A percentile compares a stretch with the other conserved stretches of the same genome.
phyloP scores from a whole-genome alignment of 1,139 yeast genomes.

The Pichia sp. region DNA sequence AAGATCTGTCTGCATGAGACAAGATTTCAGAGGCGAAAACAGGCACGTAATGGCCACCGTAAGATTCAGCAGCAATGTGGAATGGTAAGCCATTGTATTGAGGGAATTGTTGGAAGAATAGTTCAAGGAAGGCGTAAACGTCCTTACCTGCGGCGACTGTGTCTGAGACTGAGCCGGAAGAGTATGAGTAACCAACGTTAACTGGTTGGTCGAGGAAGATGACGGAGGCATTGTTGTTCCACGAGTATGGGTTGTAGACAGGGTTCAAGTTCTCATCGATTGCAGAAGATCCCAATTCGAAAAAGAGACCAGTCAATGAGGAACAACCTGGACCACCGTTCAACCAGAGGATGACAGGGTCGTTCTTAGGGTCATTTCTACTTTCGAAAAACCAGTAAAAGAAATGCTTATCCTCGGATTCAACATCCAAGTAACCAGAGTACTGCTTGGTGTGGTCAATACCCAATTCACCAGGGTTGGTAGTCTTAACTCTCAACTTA shows the following conservation, averaged over 20 bases:
- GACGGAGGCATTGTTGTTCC: constrained; percentile 66
- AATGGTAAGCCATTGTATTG: constrained; percentile 64
- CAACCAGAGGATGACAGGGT: constrained; percentile 63
- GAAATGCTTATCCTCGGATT: constrained; percentile 57
- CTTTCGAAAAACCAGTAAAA: constrained; percentile 76
- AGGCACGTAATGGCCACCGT: constrained; percentile 97
- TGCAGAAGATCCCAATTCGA: constrained; percentile 61
- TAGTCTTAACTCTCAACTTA: constrained; percentile 26
- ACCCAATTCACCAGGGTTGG: constrained; percentile 24
- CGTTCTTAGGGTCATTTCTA: constrained; percentile 56
- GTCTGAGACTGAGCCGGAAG: constrained; percentile 53
- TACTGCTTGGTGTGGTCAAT: constrained; percentile 55
- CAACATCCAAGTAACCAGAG: constrained; percentile 58
- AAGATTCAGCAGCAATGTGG: constrained; percentile 99
- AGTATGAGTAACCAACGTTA: constrained; percentile 73
- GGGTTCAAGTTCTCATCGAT: constrained; percentile 43
- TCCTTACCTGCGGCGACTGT: constrained; percentile 91
- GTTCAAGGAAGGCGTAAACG: constrained; percentile 83
- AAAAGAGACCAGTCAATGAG: constrained; percentile 57
- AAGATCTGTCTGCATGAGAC: constrained; percentile 69
- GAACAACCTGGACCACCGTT: constrained; percentile 79
- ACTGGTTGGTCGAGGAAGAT: constrained; percentile 71
- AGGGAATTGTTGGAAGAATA: constrained; percentile 89
- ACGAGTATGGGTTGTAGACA: constrained; percentile 52
- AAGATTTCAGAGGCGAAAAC: constrained; percentile 85